phyloP scores from a whole-genome alignment of 306 rosid species.

The Acacia crassicarpa region DNA sequence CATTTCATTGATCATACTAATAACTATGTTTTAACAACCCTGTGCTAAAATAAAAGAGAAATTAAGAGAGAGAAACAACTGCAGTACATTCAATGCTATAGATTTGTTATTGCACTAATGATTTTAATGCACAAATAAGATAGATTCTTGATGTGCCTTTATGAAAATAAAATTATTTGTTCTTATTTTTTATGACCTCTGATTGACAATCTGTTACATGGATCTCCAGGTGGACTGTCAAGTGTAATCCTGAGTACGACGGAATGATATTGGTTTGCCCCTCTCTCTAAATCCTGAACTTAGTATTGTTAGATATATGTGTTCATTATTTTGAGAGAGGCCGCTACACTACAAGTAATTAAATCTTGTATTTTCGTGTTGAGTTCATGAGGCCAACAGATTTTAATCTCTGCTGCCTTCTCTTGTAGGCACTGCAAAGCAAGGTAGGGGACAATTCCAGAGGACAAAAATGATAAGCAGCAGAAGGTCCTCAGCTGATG shows the following conservation, averaged over 20 bases:
- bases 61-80: background rate
- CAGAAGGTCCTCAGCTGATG: too few relatives aligned
- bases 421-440: too few relatives aligned
- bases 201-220: slow-evolving; percentile 38
- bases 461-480: too few relatives aligned
- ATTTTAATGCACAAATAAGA: slow-evolving; percentile 6
- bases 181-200: slow-evolving; percentile 34
- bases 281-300: background rate
- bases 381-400: too few relatives aligned
- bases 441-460: too few relatives aligned
- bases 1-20: slow-evolving; percentile 22
- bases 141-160: background rate
- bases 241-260: slow-evolving; percentile 84
- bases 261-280: slow-evolving; percentile 73
- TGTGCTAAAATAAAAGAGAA: background rate
- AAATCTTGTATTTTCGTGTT: too few relatives aligned
- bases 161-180: slow-evolving; percentile 7
- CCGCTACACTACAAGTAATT: too few relatives aligned
- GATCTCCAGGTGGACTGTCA: slow-evolving; percentile 83
- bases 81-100: slow-evolving; percentile 10
- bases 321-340: background rate
- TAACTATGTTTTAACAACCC: background rate
- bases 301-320: background rate
- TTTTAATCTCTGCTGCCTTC: too few relatives aligned
- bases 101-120: slow-evolving; percentile 6